Conservation (phyloP, 306 rosid species). For the Dryas alaskensis region DNA sequence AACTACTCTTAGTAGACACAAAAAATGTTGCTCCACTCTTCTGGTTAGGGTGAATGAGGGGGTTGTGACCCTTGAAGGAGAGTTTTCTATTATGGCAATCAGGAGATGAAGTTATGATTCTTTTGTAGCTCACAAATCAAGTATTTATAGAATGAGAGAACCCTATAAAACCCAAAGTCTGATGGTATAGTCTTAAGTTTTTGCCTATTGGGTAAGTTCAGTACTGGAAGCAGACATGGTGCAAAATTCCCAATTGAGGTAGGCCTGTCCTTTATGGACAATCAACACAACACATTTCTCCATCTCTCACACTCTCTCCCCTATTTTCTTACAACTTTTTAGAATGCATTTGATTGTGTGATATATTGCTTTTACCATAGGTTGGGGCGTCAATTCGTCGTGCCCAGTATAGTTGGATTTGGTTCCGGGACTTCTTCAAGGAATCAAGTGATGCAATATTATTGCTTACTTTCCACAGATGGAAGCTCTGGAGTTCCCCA, state of each 20-base stretch:
- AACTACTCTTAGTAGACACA: background rate
- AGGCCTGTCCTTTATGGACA: conserved; percentile 58
- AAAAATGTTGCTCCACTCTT: conserved; percentile 10
- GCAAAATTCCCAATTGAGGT: conserved; percentile 57
- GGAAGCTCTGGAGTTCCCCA: conserved; percentile 67
- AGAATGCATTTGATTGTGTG: conserved; percentile 75
- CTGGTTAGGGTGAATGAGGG: conserved; percentile 14
- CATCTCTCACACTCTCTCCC: conserved; percentile 26
- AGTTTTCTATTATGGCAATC: conserved; percentile 15
- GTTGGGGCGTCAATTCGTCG: conserved; percentile 65
- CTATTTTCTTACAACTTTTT: conserved; percentile 23
- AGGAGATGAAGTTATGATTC: background rate
- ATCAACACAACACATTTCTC: conserved; percentile 37
- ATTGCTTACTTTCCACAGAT: conserved; percentile 45
- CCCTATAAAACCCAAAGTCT: conserved; percentile 26
- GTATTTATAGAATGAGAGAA: conserved; percentile 10
- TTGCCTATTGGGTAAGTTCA: conserved; percentile 46
- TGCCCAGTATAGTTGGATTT: conserved; percentile 71
- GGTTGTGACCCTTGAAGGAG: conserved; percentile 11
- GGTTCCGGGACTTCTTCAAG: conserved; percentile 68
- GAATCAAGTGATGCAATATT: conserved; percentile 60
- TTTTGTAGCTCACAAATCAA: background rate
- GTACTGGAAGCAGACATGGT: conserved; percentile 34
- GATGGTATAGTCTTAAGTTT: conserved; percentile 18
- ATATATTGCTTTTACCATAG: conserved; percentile 81